These are phyloP conservation scores for Pugionium dolabratum DNA, from an alignment of 345 rosid species.

Conservation along the genomic window DNA sequence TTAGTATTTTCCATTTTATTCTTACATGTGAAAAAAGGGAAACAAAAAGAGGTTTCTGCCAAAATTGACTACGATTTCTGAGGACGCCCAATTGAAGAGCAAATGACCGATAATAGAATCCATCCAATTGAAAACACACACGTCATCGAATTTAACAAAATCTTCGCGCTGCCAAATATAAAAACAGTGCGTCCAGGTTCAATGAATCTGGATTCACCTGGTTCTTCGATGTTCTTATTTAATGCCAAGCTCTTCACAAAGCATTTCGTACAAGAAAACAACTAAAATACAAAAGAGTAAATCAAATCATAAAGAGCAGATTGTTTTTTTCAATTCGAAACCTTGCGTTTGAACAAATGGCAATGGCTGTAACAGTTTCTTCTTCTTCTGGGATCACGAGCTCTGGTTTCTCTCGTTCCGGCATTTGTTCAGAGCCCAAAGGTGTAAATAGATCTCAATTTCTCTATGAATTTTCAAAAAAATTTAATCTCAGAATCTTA, in stretches of 20 bases:
- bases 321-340: constrained; percentile 5
- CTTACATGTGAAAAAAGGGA: not conserved
- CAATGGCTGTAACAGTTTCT: constrained; percentile 43
- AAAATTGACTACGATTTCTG: constrained; percentile 22
- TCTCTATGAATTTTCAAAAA: not conserved
- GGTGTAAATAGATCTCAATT: constrained; percentile 30
- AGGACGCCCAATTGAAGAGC: not conserved
- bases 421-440: constrained; percentile 42
- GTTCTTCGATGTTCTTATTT: constrained; percentile 12
- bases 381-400: constrained; percentile 41
- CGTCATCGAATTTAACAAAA: constrained; percentile 16
- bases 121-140: constrained; percentile 24
- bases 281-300: too few species aligned
- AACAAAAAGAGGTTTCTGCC: not conserved
- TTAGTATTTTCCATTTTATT: not conserved
- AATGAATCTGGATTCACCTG: constrained; percentile 38
- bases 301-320: not conserved
- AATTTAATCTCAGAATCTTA: not conserved
- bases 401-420: constrained; percentile 36
- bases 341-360: constrained; percentile 39
- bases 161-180: constrained; percentile 3
- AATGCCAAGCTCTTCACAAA: constrained; percentile 6
- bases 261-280: not conserved
- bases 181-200: constrained; percentile 40
- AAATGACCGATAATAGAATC: constrained; percentile 9